Evolutionary conservation across 2,329 filamentous ascomycete species (phyloP).

Genomic region (Fusarium brachygibbosum): DNA sequence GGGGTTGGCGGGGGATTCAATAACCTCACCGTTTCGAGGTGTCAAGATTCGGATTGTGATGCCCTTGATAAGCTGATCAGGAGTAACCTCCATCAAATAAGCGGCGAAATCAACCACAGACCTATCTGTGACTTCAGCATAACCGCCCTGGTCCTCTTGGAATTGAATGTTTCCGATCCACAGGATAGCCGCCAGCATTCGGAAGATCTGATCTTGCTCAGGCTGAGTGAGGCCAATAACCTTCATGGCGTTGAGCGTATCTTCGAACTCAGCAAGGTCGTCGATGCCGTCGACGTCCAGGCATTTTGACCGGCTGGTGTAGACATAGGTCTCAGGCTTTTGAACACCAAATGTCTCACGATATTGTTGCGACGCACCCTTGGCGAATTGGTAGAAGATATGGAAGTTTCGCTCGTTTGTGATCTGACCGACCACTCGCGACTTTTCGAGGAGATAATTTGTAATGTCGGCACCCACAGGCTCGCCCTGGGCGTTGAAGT

Average conservation of each 20-base stretch:
- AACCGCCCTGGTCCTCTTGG: slow-evolving; percentile 87
- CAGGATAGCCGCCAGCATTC: slow-evolving; percentile 89
- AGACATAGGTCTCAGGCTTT: slow-evolving; percentile 90
- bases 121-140: slow-evolving; percentile 87
- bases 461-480: slow-evolving; percentile 97
- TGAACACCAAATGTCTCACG: slow-evolving; percentile 91
- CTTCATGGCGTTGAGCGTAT: slow-evolving; percentile 94
- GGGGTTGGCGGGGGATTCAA: slow-evolving; percentile 84
- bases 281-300: slow-evolving; percentile 95
- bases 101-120: slow-evolving; percentile 95
- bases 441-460: slow-evolving; percentile 97
- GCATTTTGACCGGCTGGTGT: slow-evolving; percentile 95
- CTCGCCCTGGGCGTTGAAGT: slow-evolving; percentile 93
- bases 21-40: slow-evolving; percentile 74
- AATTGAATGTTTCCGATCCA: slow-evolving; percentile 98
- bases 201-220: slow-evolving; percentile 97
- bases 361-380: slow-evolving; percentile 89
- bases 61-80: slow-evolving; percentile 83
- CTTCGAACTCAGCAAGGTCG: slow-evolving; percentile 87
- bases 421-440: slow-evolving; percentile 94
- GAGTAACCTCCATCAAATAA: slow-evolving; percentile 90
- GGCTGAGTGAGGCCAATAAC: slow-evolving; percentile 88
- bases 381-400: slow-evolving; percentile 99
- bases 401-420: slow-evolving; percentile 97
- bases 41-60: slow-evolving; percentile 90